Base-by-base conservation (phyloP, 768 basidiomycete genomes). In the Kwoniella sp. region DNA sequence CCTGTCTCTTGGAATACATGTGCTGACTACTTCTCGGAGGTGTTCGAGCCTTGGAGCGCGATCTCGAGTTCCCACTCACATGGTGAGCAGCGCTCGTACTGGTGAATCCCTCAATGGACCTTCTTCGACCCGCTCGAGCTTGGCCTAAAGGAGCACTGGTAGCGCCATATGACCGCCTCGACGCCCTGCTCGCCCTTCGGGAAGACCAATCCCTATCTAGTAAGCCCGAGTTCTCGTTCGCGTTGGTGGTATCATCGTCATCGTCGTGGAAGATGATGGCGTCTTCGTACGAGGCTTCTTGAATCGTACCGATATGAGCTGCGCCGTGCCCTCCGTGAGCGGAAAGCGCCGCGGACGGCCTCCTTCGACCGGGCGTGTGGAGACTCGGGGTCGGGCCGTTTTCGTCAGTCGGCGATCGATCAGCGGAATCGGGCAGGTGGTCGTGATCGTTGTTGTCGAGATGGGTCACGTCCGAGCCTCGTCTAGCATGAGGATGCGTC, bases 1-100 rank as follows among this genome's bases (percentile, higher is more conserved):
- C 55, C 15, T 45, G 41, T 45, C 41, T 45, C 41, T 20, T 50
- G 12, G 23, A 48, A 45, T 48, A 41, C 17, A 38, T 28, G 11
- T 47, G 67, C 25, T 37, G 29, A 23, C 41, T 41, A 30, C 50
- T 58, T 45, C 73, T 30, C 28, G 75, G 75, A 17, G 75, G 75
- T 37, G 75, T 71, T 29, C 75, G 45, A 29, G 73, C 75, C 41
- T 70, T 75, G 1, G 74, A 73, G 30, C 74, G 50, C 7, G 74
- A 73, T 45, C 71, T n/a, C 7, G 67, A 69, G 55, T 69, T 77
- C 1, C 75, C 75, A 38, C n/a, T 38, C 20, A 3, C 11, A 17
- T 45, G 41, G 20, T 45, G 41, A 26, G 50, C 22, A 30, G 56
- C 30, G 30, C 47, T 37, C 34, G 17, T 29, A 8, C 41, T 41